Evolutionary conservation across 2,329 filamentous ascomycete genomes (phyloP).

Genomic region (Fusarium liriodendri): DNA sequence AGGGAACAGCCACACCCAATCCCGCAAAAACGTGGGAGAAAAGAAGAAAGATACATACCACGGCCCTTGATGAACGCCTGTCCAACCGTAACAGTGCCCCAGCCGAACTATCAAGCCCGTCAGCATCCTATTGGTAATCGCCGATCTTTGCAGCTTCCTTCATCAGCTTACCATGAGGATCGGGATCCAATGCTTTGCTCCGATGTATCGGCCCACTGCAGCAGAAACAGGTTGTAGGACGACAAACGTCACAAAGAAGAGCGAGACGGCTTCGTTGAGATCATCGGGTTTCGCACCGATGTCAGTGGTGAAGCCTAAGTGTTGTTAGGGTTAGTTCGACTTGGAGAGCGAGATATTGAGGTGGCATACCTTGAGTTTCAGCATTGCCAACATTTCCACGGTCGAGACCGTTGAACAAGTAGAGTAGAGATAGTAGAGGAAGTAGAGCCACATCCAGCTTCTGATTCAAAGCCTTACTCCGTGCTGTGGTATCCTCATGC

Average conservation of each 20-base stretch:
- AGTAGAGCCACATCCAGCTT: slow-evolving; percentile 52
- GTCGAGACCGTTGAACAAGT: slow-evolving; percentile 55
- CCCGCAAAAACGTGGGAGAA: not conserved
- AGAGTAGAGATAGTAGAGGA: slow-evolving; percentile 53
- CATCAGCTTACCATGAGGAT: slow-evolving; percentile 39
- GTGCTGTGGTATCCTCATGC: slow-evolving; percentile 8
- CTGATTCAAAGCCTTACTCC: slow-evolving; percentile 44
- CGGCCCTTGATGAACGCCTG: slow-evolving; percentile 43
- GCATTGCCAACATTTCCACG: slow-evolving; percentile 56
- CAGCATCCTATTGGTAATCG: slow-evolving; percentile 2
- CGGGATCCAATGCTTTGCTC: slow-evolving; percentile 43
- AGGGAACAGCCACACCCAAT: not conserved
- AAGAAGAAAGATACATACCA: slow-evolving; percentile 21
- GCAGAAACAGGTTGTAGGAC: slow-evolving; percentile 42
- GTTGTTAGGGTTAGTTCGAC: not conserved
- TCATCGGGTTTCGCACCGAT: slow-evolving; percentile 43
- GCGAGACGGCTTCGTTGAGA: slow-evolving; percentile 43
- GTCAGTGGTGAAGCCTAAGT: slow-evolving; percentile 40
- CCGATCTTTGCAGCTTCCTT: not conserved
- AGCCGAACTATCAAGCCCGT: slow-evolving; percentile 36
- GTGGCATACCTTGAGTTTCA: slow-evolving; percentile 48
- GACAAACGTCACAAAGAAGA: slow-evolving; percentile 45
- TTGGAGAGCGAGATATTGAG: not conserved
- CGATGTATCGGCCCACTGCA: slow-evolving; percentile 41
- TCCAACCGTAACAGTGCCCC: slow-evolving; percentile 41